Conservation (phyloP, 2,329 filamentous ascomycete species). For the Macrophomina phaseolina region DNA sequence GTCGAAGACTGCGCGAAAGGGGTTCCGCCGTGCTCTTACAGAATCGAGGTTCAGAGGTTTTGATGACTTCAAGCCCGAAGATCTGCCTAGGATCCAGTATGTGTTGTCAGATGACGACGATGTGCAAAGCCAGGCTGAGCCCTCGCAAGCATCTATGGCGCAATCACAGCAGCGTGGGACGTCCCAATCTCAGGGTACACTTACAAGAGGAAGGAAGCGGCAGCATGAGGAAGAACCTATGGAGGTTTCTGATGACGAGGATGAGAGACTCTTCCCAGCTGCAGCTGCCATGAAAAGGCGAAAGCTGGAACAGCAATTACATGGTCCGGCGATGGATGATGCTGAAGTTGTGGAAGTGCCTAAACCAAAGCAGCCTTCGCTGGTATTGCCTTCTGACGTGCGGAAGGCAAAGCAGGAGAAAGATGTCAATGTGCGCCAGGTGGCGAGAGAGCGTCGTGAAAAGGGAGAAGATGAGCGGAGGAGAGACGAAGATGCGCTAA, state of each 20-base stretch:
- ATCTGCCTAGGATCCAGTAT: not conserved
- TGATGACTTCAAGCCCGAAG: conserved; percentile 59
- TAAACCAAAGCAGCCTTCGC: conserved; percentile 29
- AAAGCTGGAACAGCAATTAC: conserved; percentile 47
- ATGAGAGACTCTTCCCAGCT: conserved; percentile 69
- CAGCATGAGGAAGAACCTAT: conserved; percentile 1
- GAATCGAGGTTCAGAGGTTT: conserved; percentile 74
- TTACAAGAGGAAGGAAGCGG: conserved; percentile 10
- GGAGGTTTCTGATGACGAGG: conserved; percentile 61
- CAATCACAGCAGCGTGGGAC: not conserved
- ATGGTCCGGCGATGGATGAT: not conserved
- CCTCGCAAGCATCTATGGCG: conserved; percentile 17
- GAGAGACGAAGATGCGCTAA: conserved; percentile 69
- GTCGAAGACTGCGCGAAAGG: conserved; percentile 2
- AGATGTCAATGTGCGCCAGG: conserved; percentile 71
- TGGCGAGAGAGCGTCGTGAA: conserved; percentile 60
- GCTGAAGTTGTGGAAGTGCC: conserved; percentile 24
- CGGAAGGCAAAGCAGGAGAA: conserved; percentile 51
- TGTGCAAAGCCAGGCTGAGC: conserved; percentile 36
- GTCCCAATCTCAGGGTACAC: not conserved
- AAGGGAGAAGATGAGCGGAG: conserved; percentile 59
- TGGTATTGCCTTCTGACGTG: conserved; percentile 28
- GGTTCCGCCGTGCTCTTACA: conserved; percentile 39
- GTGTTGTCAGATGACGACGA: not conserved
- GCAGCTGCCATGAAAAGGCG: conserved; percentile 80